Percentiles rank a stretch among this genome's conserved stretches.
Conservation (phyloP, 495 filamentous ascomycete genomes). For the Xylaria bambusicola region DNA sequence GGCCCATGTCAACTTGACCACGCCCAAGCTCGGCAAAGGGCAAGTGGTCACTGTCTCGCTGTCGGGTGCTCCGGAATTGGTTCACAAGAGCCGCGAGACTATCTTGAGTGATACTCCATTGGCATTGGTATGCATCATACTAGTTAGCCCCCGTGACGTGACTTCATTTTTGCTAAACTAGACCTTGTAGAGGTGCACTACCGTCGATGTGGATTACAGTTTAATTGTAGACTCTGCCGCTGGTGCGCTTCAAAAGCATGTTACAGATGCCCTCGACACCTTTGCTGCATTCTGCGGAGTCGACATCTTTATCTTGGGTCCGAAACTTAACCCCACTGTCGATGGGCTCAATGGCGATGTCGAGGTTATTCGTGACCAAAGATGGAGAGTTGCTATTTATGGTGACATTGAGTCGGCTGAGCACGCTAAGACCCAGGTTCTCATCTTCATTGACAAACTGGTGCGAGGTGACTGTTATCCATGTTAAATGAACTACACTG, state of each 20-base stretch:
- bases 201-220: slow-evolving; percentile 87
- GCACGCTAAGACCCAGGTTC: slow-evolving; percentile 91
- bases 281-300: slow-evolving; percentile 85
- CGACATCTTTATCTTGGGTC: slow-evolving; percentile 91
- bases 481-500: slow-evolving; percentile 17
- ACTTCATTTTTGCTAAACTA: slow-evolving; percentile 29
- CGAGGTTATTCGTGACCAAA: slow-evolving; percentile 62
- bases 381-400: slow-evolving; percentile 89
- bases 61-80: slow-evolving; percentile 77
- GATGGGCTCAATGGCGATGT: slow-evolving; percentile 60
- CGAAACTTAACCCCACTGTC: slow-evolving; percentile 69
- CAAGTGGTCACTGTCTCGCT: slow-evolving; percentile 89
- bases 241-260: slow-evolving; percentile 58
- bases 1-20: slow-evolving; percentile 77
- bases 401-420: slow-evolving; percentile 94
- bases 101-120: slow-evolving; percentile 86
- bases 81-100: slow-evolving; percentile 79
- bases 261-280: slow-evolving; percentile 82
- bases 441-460: slow-evolving; percentile 97
- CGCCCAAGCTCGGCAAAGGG: slow-evolving; percentile 73
- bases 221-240: slow-evolving; percentile 79
- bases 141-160: slow-evolving; percentile 15
- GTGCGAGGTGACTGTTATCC: slow-evolving; percentile 54
- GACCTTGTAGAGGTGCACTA: slow-evolving; percentile 74
- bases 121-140: slow-evolving; percentile 67